Evolutionary conservation across 106 monocot genomes (phyloP).

Genomic region (Triglochin maritima): DNA sequence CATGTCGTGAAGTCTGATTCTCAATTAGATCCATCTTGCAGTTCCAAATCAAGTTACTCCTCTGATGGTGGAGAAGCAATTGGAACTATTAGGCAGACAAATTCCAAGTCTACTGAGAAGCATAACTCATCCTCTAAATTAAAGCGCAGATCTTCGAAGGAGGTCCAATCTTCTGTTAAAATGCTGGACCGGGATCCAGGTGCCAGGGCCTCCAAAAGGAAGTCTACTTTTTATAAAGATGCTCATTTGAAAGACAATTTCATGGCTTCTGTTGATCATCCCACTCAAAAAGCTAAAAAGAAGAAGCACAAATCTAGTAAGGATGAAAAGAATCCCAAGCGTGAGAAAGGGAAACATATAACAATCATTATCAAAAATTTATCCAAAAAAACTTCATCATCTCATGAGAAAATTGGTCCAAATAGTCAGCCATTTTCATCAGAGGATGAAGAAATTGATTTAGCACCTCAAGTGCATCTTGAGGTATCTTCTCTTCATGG

Average conservation of each 20-base stretch:
- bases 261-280: conserved; percentile 4
- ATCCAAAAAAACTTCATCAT: conserved; percentile 24
- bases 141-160: conserved; percentile 26
- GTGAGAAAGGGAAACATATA: conserved; percentile 28
- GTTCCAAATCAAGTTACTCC: conserved; percentile 28
- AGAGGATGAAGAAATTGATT: conserved; percentile 31
- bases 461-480: conserved; percentile 12
- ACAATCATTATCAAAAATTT: conserved; percentile 12
- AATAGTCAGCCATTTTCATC: conserved; percentile 14
- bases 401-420: conserved; percentile 23
- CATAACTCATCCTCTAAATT: conserved; percentile 2
- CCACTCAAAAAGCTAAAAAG: conserved; percentile 38
- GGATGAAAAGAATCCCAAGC: conserved; percentile 23
- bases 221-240: background rate
- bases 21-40: conserved; percentile 23
- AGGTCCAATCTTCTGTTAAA: conserved; percentile 20
- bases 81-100: conserved; percentile 1
- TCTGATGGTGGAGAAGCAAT: conserved; percentile 12
- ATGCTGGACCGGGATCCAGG: conserved; percentile 6
- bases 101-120: conserved; percentile 21
- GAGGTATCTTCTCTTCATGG: conserved; percentile 34
- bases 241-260: conserved; percentile 15
- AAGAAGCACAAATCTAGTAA: conserved; percentile 20
- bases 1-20: conserved; percentile 20
- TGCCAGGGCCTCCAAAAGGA: conserved; percentile 26